Evolutionary conservation across 2,329 filamentous ascomycete species (phyloP).

Genomic region (Capronia americana): DNA sequence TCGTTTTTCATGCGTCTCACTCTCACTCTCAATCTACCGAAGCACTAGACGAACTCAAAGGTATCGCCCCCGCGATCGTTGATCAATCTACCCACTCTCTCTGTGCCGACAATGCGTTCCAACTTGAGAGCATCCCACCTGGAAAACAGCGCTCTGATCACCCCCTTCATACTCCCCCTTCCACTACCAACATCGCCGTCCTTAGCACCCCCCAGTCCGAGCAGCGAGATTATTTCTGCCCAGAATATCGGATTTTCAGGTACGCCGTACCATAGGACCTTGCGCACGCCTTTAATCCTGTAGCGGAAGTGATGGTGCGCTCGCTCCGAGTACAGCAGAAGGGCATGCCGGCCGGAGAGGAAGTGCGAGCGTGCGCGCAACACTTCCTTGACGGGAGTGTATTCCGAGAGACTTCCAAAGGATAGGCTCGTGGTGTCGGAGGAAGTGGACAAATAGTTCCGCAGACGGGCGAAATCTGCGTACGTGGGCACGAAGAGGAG

Average conservation of each 20-base stretch:
- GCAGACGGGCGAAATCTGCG: conserved; percentile 90
- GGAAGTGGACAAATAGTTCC: conserved; percentile 87
- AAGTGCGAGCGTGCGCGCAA: conserved; percentile 88
- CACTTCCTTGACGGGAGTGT: conserved; percentile 77
- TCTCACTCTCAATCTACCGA: background rate
- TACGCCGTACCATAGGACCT: conserved; percentile 86
- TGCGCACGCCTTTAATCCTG: conserved; percentile 77
- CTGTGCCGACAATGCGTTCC: conserved; percentile 83
- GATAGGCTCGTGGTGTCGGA: conserved; percentile 62
- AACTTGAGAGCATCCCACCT: conserved; percentile 88
- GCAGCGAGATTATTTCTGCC: conserved; percentile 50
- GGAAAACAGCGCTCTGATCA: conserved; percentile 71
- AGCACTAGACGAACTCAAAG: conserved; percentile 83
- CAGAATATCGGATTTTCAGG: conserved; percentile 77
- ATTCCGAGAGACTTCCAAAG: conserved; percentile 89
- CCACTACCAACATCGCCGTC: conserved; percentile 55
- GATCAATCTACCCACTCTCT: conserved; percentile 83
- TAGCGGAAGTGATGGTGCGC: conserved; percentile 98
- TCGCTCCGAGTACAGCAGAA: conserved; percentile 90
- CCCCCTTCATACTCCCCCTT: conserved; percentile 57
- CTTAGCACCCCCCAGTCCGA: conserved; percentile 56
- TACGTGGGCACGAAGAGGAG: conserved; percentile 92
- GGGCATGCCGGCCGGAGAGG: conserved; percentile 76
- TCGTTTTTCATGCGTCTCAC: background rate
- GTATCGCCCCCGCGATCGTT: conserved; percentile 80